phyloP scores from a whole-genome alignment of 2,329 filamentous ascomycete species.

The Pestalotiopsis fici region DNA sequence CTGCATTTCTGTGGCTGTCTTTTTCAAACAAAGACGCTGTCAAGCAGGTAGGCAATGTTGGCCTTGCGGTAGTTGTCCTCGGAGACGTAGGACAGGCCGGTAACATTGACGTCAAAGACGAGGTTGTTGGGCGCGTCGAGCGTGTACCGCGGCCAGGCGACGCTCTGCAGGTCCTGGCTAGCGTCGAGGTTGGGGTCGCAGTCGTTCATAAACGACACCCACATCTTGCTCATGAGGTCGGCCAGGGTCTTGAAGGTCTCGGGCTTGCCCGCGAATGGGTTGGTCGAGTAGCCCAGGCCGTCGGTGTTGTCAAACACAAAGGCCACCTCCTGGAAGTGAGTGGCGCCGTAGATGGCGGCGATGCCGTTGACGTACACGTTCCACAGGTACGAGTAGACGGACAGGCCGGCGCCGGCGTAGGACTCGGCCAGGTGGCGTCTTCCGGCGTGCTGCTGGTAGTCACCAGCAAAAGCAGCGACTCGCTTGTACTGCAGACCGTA shows the following conservation, averaged over 20 bases:
- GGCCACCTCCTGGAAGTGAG: constrained; percentile 49
- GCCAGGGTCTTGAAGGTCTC: constrained; percentile 42
- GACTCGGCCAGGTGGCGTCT: constrained; percentile 53
- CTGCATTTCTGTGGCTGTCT: not conserved
- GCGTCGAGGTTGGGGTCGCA: constrained; percentile 40
- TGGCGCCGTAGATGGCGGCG: constrained; percentile 21
- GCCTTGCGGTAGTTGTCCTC: constrained; percentile 44
- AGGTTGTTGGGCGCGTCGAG: constrained; percentile 42
- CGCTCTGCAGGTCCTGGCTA: not conserved
- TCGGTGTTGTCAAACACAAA: constrained; percentile 56
- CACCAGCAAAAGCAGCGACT: constrained; percentile 44
- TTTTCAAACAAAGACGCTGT: constrained; percentile 12
- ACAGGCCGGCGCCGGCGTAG: constrained; percentile 47
- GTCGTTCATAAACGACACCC: constrained; percentile 50
- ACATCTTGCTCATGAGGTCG: constrained; percentile 50
- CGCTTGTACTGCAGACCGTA: constrained; percentile 14
- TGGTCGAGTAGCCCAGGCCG: constrained; percentile 43
- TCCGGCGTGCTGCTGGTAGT: constrained; percentile 55
- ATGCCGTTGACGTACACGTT: constrained; percentile 37
- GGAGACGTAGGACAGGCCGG: constrained; percentile 38
- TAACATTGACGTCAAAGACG: constrained; percentile 50
- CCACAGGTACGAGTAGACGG: constrained; percentile 57
- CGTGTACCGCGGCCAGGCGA: constrained; percentile 45
- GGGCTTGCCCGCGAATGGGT: constrained; percentile 40
- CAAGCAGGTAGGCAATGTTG: constrained; percentile 38